phyloP scores from a whole-genome alignment of 2,329 filamentous ascomycete genomes.

The Pseudopithomyces chartarum region DNA sequence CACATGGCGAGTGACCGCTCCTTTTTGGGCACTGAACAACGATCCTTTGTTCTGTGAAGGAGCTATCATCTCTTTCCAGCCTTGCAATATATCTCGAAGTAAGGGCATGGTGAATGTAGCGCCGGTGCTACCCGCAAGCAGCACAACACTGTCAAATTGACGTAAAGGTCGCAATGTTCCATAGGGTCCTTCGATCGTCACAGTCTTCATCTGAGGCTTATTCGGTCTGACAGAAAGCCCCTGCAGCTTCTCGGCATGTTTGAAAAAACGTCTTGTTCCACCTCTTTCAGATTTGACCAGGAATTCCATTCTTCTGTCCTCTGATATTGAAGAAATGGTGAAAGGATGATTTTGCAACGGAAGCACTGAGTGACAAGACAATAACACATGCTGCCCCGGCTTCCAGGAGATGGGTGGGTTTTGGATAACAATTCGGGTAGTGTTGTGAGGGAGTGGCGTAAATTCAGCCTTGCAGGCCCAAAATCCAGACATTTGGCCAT shows the following conservation, averaged over 20 bases:
- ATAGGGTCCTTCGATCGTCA: conserved; percentile 61
- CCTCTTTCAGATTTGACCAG: conserved; percentile 60
- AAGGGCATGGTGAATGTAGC: conserved; percentile 63
- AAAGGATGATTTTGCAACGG: conserved; percentile 69
- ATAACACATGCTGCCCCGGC: conserved; percentile 67
- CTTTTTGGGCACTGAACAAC: conserved; percentile 22
- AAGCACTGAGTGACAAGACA: conserved; percentile 61
- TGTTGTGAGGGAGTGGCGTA: conserved; percentile 56
- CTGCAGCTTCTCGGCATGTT: conserved; percentile 54
- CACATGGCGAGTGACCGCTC: conserved; percentile 54
- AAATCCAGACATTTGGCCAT: conserved; percentile 34
- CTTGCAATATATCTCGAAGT: conserved; percentile 60
- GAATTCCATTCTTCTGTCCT: conserved; percentile 62
- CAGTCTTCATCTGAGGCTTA: conserved; percentile 34
- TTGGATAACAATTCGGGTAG: conserved; percentile 61
- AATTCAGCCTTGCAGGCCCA: conserved; percentile 48
- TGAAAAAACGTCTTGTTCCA: conserved; percentile 57
- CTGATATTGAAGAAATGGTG: conserved; percentile 63
- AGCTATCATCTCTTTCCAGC: conserved; percentile 45
- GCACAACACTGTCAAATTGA: conserved; percentile 65
- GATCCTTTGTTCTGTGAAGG: conserved; percentile 9
- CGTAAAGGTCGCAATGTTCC: conserved; percentile 56
- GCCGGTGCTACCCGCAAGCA: conserved; percentile 65
- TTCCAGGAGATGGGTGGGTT: conserved; percentile 63
- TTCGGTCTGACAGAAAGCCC: conserved; percentile 12